These are phyloP conservation scores for Eucalyptus curtisii DNA, from an alignment of 345 rosid genomes.

Conservation along the genomic window DNA sequence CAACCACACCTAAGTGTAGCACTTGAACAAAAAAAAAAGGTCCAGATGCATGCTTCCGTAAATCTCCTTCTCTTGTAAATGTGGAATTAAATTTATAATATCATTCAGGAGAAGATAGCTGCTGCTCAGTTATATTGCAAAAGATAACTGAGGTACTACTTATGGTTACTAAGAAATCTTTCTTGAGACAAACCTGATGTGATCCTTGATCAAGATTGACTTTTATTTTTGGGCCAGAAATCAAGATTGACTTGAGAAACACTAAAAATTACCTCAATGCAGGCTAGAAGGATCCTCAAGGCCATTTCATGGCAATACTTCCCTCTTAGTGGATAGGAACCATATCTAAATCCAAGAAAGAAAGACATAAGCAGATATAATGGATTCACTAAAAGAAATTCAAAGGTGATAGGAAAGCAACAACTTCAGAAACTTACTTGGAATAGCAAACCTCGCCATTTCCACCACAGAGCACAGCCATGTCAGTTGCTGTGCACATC, in stretches of 20 bases:
- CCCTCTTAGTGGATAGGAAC: slow-evolving; percentile 89
- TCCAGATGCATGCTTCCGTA: background rate
- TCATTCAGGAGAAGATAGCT: background rate
- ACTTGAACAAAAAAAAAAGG: background rate
- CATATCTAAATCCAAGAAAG: slow-evolving; percentile 41
- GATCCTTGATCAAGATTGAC: background rate
- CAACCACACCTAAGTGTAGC: background rate
- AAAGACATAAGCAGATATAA: background rate
- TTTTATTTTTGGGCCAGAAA: background rate
- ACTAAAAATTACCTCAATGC: slow-evolving; percentile 63
- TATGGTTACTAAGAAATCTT: background rate
- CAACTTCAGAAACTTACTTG: slow-evolving; percentile 52
- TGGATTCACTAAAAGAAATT: background rate
- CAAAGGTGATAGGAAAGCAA: background rate
- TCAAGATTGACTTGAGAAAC: background rate
- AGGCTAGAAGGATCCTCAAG: slow-evolving; percentile 88
- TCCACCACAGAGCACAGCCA: slow-evolving; percentile 99
- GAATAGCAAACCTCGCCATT: slow-evolving; percentile 99
- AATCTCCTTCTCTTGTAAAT: background rate
- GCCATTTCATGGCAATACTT: slow-evolving; percentile 99
- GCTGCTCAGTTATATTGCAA: background rate
- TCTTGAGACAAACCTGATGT: background rate
- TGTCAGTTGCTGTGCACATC: slow-evolving; percentile 98
- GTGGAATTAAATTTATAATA: background rate
- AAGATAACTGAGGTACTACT: background rate